Conservation (phyloP, 169 alveolate species). For the Eimeria acervulina region DNA sequence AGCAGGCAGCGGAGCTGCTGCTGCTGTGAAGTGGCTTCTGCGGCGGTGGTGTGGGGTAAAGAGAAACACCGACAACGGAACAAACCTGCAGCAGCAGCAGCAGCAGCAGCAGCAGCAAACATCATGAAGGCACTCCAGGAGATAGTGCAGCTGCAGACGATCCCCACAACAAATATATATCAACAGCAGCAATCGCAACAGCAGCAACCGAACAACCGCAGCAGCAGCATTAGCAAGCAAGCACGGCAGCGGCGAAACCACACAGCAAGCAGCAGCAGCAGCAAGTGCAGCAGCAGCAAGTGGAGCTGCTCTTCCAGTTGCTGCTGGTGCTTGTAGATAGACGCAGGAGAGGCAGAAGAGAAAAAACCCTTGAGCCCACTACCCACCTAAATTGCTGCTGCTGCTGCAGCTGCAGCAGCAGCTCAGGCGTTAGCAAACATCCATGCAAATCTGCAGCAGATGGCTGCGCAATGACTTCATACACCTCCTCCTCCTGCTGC, state of each 20-base stretch:
- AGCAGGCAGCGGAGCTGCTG: background rate
- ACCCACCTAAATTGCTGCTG: background rate
- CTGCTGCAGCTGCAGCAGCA: slow-evolving; percentile 39
- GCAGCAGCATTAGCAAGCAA: background rate
- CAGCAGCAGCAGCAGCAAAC: slow-evolving; percentile 51
- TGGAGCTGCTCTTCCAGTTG: background rate
- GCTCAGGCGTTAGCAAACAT: background rate
- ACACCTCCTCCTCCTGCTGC: slow-evolving; percentile 34
- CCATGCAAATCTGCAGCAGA: slow-evolving; percentile 11
- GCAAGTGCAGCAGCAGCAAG: background rate
- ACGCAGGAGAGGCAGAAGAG: background rate
- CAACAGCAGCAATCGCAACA: background rate
- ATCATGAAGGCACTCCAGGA: background rate
- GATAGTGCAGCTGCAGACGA: background rate
- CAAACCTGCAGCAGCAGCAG: slow-evolving; percentile 2
- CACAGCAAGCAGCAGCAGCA: no score
- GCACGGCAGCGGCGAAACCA: background rate
- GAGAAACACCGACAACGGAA: slow-evolving; percentile 19
- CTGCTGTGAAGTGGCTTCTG: background rate
- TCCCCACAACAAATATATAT: background rate
- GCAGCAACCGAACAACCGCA: slow-evolving; percentile 12
- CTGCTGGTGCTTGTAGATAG: background rate
- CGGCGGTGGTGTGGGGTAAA: background rate
- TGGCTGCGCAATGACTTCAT: slow-evolving; percentile 21
- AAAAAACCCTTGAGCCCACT: background rate